A percentile compares a stretch with the other conserved stretches of the same genome.
Conservation (phyloP, 192 early-diverging fungal species). For the Entomortierella chlamydospora region DNA sequence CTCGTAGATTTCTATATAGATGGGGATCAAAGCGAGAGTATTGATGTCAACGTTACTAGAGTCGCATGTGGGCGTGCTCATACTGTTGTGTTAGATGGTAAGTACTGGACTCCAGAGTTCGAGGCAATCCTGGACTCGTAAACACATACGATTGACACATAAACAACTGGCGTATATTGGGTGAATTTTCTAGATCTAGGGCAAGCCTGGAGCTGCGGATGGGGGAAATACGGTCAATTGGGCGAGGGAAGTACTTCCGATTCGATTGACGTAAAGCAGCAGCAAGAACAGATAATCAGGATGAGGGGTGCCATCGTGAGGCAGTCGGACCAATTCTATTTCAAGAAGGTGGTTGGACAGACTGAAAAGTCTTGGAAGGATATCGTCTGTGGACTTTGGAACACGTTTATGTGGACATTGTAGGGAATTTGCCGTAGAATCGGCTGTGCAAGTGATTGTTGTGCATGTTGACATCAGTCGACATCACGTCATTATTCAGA, state of each 20-base stretch:
- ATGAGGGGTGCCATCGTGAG: too few species aligned
- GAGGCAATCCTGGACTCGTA: too few species aligned
- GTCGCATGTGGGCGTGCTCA: constrained; percentile 54
- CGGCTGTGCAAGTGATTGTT: too few species aligned
- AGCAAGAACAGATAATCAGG: too few species aligned
- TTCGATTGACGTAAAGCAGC: background rate
- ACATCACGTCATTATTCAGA: too few species aligned
- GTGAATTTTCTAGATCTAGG: constrained; percentile 22
- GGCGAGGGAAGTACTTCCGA: background rate
- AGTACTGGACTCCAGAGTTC: too few species aligned
- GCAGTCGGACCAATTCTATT: constrained; percentile 7
- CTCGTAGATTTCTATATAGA: constrained; percentile 49
- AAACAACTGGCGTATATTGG: background rate
- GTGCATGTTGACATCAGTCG: too few species aligned
- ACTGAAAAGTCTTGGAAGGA: background rate
- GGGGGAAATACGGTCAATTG: constrained; percentile 47
- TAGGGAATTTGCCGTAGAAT: too few species aligned
- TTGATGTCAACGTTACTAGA: constrained; percentile 29
- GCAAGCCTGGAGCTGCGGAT: constrained; percentile 42
- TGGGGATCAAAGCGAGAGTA: background rate
- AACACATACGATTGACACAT: background rate
- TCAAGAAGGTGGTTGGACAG: background rate
- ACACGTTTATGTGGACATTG: background rate
- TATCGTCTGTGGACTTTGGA: background rate
- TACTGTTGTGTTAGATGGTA: constrained; percentile 50